Base-by-base conservation (phyloP, 2,329 filamentous ascomycete species). In the Phialophora macrospora region DNA sequence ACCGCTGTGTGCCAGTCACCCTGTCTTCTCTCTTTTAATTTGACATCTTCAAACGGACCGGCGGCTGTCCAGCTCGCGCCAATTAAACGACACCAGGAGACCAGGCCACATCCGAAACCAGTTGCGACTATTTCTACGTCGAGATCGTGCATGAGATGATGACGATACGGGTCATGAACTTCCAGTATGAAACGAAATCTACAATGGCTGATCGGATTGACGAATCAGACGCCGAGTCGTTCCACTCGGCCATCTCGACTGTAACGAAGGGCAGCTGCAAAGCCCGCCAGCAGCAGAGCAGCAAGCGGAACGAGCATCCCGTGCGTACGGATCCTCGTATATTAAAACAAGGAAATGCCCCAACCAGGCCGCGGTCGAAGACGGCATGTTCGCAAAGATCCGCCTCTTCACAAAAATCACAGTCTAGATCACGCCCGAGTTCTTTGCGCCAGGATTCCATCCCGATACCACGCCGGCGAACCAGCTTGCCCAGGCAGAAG, bases 221-320 rank as follows among this genome's bases (percentile, higher is more conserved):
- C 32, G 59, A 58, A 22, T 69, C 67, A 22, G 67, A 69, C 26
- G 38, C 64, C 51, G 67, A 69, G 48, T 69, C 67, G n/a, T 69
- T 69, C 59, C 67, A 69, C 49, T 69, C 67, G n/a, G 67, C 67
- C 28, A 63, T 61, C 32, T 67, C 67, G 4, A 67, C 44, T 32
- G 64, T 60, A 12, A 49, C 60, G n/a, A 41, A 51, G 9, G 6
- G 14, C 12, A 51, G 22, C 24, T 51, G 9, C 20, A 51, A 26
- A 24, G 20, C n/a, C n/a, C n/a, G 24, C 24, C 48, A 24, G 24
- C 24, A 24, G 24, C 24, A 14, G 8, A 51, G 20, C 48, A 12
- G 17, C 20, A 51, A 22, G 20, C 20, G 12, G 24, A 17, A 26
- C 48, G 22, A 12, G 20, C 26, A 51, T 6, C 4, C 20, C 22